These are phyloP conservation scores for Nicotiana otophora DNA, from an alignment of 257 asterid species.

Conservation along the genomic window DNA sequence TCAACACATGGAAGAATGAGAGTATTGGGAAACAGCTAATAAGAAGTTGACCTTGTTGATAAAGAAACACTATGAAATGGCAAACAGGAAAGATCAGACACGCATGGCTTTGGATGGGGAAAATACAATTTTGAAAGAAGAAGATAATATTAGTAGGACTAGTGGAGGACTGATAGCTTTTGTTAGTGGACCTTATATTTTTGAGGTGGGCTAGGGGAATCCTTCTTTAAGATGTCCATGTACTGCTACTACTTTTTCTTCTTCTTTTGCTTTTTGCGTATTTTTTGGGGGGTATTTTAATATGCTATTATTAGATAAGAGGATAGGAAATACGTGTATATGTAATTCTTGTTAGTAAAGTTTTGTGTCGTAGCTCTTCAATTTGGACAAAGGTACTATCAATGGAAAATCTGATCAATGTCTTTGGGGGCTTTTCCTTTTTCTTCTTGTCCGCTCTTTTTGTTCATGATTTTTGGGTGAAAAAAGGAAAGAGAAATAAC, in stretches of 20 bases:
- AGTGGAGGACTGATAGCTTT: slow-evolving; percentile 5
- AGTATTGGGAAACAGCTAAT: slow-evolving; percentile 17
- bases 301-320: background rate
- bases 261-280: background rate
- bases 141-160: slow-evolving; percentile 10
- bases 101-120: slow-evolving; percentile 3
- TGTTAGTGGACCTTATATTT: slow-evolving; percentile 5
- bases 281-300: background rate
- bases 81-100: slow-evolving; percentile 17
- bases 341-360: slow-evolving; percentile 2
- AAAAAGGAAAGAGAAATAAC: too few relatives aligned
- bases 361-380: background rate
- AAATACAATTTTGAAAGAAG: slow-evolving; percentile 13
- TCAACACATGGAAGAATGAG: background rate
- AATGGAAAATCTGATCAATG: background rate
- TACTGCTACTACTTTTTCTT: background rate
- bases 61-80: slow-evolving; percentile 3
- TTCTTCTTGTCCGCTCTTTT: background rate
- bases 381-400: background rate
- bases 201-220: slow-evolving; percentile 20
- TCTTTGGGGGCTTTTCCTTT: background rate
- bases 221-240: slow-evolving; percentile 14
- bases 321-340: background rate
- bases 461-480: too few relatives aligned
- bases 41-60: slow-evolving; percentile 15